A percentile compares a stretch with the other conserved stretches of the same genome.
These are phyloP conservation scores for Polyporus arcularius DNA, from an alignment of 768 basidiomycete genomes.

Conservation along the genomic window DNA sequence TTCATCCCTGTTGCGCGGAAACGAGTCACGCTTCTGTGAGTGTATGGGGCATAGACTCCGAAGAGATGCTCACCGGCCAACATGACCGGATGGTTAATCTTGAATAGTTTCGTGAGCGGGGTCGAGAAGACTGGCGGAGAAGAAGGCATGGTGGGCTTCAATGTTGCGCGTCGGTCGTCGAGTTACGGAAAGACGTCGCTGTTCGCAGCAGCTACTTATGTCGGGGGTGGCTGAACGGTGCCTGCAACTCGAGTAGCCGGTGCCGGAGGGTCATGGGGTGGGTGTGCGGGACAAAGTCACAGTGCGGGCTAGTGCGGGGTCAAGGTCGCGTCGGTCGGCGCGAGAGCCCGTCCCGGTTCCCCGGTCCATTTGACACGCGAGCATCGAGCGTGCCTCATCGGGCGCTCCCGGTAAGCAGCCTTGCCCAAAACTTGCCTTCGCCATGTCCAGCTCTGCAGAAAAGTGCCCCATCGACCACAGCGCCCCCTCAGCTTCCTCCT, in stretches of 20 bases:
- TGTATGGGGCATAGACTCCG: background rate
- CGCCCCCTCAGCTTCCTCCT: constrained; percentile 22
- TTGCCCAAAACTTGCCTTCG: background rate
- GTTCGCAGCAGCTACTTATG: no score
- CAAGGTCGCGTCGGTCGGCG: no score
- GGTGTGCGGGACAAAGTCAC: background rate
- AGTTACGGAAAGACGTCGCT: background rate
- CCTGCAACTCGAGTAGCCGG: constrained; percentile 3
- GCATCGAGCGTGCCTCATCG: background rate
- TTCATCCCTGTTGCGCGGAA: constrained; percentile 59
- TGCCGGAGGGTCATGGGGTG: constrained; percentile 5
- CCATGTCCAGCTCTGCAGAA: constrained; percentile 18
- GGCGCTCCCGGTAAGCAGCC: background rate
- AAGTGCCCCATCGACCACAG: constrained; percentile 37
- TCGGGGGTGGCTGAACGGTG: no score
- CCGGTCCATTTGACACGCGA: background rate
- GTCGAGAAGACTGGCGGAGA: constrained; percentile 67
- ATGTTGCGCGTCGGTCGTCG: background rate
- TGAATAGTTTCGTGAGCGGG: constrained; percentile 73
- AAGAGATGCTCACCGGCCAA: constrained; percentile 54
- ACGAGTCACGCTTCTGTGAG: background rate
- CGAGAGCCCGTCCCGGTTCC: background rate
- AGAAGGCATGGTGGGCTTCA: constrained; percentile 56
- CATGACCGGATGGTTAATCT: constrained; percentile 82
- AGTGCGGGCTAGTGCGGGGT: no score